phyloP scores from a whole-genome alignment of 352 stramenopile genomes.

The Phytophthora foliorum region DNA sequence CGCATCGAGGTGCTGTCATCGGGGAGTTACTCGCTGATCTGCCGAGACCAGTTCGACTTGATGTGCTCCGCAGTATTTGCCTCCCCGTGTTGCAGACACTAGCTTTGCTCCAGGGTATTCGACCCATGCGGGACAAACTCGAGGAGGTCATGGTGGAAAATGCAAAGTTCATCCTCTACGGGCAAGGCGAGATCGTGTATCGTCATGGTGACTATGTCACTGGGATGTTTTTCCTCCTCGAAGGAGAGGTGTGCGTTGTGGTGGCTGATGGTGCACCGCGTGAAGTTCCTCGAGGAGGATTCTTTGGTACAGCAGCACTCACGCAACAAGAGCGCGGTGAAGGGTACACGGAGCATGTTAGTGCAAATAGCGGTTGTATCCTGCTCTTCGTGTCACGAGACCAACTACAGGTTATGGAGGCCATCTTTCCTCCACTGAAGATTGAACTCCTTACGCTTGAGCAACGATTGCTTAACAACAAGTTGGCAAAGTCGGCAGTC shows the following conservation, averaged over 20 bases:
- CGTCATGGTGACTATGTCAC: slow-evolving; percentile 63
- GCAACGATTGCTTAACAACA: slow-evolving; percentile 50
- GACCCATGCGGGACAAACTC: slow-evolving; percentile 36
- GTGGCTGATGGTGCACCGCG: slow-evolving; percentile 24
- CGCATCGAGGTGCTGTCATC: slow-evolving; percentile 58
- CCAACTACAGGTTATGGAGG: slow-evolving; percentile 53
- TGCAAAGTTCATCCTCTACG: slow-evolving; percentile 57
- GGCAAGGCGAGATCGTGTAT: slow-evolving; percentile 65
- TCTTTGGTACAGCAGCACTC: slow-evolving; percentile 57
- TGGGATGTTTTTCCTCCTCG: slow-evolving; percentile 61
- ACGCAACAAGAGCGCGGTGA: slow-evolving; percentile 49
- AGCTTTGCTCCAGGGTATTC: slow-evolving; percentile 42
- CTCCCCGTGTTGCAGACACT: slow-evolving; percentile 54
- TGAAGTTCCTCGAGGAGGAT: slow-evolving; percentile 44
- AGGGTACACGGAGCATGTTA: slow-evolving; percentile 59
- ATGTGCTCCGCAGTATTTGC: slow-evolving; percentile 57
- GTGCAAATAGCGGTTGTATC: slow-evolving; percentile 58
- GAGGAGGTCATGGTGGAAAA: slow-evolving; percentile 57
- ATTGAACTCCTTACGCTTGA: slow-evolving; percentile 56
- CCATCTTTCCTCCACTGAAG: slow-evolving; percentile 57
- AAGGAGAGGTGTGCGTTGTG: slow-evolving; percentile 59
- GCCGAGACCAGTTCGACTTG: slow-evolving; percentile 46
- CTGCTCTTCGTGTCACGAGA: slow-evolving; percentile 58
- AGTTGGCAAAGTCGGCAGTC: slow-evolving; percentile 42
- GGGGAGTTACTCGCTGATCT: slow-evolving; percentile 57